These are phyloP conservation scores for Penicillium janthinellum DNA, from an alignment of 2,329 filamentous ascomycete species.

Conservation along the genomic window DNA sequence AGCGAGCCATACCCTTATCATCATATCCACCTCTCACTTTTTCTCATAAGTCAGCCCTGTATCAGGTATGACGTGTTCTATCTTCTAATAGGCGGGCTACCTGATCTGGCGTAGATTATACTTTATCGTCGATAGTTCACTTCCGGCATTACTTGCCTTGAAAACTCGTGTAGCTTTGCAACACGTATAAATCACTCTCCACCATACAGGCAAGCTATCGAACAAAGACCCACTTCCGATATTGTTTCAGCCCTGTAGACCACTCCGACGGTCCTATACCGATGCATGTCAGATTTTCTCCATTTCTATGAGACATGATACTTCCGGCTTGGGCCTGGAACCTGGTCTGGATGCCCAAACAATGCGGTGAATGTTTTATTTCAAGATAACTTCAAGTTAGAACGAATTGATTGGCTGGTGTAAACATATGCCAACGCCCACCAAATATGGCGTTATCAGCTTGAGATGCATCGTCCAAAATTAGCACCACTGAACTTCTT, in stretches of 20 bases:
- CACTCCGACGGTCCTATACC: conserved; percentile 2
- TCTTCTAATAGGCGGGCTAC: neutral
- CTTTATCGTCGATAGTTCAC: neutral
- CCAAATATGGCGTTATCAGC: neutral
- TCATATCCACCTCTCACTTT: neutral
- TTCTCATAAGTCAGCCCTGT: conserved; percentile 6
- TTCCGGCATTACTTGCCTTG: neutral
- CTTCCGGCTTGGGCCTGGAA: neutral
- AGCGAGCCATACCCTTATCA: neutral
- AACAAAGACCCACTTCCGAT: neutral
- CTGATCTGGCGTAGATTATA: neutral
- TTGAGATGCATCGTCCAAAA: neutral
- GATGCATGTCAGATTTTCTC: conserved; percentile 8
- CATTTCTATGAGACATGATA: conserved; percentile 4
- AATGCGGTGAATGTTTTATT: neutral
- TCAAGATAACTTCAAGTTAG: neutral
- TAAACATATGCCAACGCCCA: neutral
- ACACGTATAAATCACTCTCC: neutral
- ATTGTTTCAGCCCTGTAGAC: neutral
- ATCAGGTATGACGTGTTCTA: conserved; percentile 14
- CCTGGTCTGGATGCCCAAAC: neutral
- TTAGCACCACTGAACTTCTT: neutral
- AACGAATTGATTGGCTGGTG: neutral
- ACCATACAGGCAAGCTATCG: neutral
- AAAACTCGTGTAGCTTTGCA: neutral